Evolutionary conservation across 805 yeast species (phyloP), one percentile per base, ranked within the genome.

Genomic region (Yamadazyma olivae): DNA sequence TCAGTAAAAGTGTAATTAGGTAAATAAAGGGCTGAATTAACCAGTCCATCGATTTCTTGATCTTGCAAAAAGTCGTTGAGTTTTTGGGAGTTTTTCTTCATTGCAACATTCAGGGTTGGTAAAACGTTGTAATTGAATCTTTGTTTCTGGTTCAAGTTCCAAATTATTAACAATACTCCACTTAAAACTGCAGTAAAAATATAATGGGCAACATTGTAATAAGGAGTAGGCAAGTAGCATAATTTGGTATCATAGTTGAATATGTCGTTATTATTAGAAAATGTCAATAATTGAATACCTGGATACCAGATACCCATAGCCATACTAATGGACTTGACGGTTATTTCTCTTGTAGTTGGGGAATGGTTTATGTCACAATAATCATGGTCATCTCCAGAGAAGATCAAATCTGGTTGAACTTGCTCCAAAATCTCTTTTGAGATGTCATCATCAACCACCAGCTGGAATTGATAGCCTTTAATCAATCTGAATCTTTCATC

Each of bases 321-420:
- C 95, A 93, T 85, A 10, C 96, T 83, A 35, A 83, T 78, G 3
- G 95, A 79, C 57, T 93, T 93, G 19, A 90, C 89, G 0, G 96
- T 87, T 44, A 83, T 78, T 56, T 93, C 99, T 34, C 81, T 43
- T 3, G 63, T 81, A n/a, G 38, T 38, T 5, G 39, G 40, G 20
- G 6, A 5, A 19, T 51, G 97, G 15, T 63, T 61, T 20, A 83
- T 72, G 45, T 84, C 87, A 57, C 99, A 93, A 49, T 87, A 89
- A 57, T 93, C 99, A 62, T 93, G 99, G 56, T 93, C 99, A 57
- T 93, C 99, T 1, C 99, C 99, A 5, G 95, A 79, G 52, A 89
- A 86, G 3, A 85, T 70, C 8, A 81, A 57, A 12, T 67, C 67
- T 0, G 99, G 99, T 30, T 72, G 61, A 1, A 91, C 56, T 7